A percentile compares a stretch with the other conserved stretches of the same genome.
These are phyloP conservation scores for Lyophyllum decastes DNA, from an alignment of 768 basidiomycete genomes.

Conservation along the genomic window DNA sequence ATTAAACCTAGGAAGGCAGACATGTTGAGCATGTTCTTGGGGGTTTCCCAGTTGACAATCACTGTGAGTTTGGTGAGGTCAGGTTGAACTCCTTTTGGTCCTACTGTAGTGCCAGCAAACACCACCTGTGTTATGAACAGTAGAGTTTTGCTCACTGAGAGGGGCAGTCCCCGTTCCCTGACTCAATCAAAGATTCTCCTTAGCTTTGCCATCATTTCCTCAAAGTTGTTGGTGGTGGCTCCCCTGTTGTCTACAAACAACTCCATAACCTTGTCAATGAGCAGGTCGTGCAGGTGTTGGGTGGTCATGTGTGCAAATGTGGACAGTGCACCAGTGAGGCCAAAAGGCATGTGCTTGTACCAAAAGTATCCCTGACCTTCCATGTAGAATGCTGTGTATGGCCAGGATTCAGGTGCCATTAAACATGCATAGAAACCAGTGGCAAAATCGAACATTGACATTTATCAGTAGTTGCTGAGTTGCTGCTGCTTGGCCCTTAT, in stretches of 20 bases:
- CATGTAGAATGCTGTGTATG: conserved; percentile 36
- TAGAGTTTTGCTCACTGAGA: conserved; percentile 34
- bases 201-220: conserved; percentile 24
- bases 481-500: conserved; percentile 38
- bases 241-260: conserved; percentile 43
- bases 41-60: conserved; percentile 34
- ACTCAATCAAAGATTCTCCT: conserved; percentile 25
- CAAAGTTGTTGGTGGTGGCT: conserved; percentile 30
- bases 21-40: conserved; percentile 27
- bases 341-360: conserved; percentile 40
- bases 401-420: conserved; percentile 18
- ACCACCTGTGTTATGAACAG: conserved; percentile 36
- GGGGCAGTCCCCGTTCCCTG: conserved; percentile 28
- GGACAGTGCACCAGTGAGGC: conserved; percentile 38
- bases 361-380: conserved; percentile 17
- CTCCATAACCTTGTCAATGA: conserved; percentile 25
- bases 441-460: conserved; percentile 37
- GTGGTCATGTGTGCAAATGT: conserved; percentile 32
- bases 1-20: conserved; percentile 35
- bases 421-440: conserved; percentile 33
- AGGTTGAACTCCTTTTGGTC: conserved; percentile 32
- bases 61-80: conserved; percentile 38
- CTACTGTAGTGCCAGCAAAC: conserved; percentile 35
- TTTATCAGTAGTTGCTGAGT: conserved; percentile 35
- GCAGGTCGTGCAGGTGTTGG: conserved; percentile 21